A percentile compares a stretch with the other conserved stretches of the same genome.
Conservation (phyloP, 177 flowering plant species). For the Vitis hybrid region DNA sequence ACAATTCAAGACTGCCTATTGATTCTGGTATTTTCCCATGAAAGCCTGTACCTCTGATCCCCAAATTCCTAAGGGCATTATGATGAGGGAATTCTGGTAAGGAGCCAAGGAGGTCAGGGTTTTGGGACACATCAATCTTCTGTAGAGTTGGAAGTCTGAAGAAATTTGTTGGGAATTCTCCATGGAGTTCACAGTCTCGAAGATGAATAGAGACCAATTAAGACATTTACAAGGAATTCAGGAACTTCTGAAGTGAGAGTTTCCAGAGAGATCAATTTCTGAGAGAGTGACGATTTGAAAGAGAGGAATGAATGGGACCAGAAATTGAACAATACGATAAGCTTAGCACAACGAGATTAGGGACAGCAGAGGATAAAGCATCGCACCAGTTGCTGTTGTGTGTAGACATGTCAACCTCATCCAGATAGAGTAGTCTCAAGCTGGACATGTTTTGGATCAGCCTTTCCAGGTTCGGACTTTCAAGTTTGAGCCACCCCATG, state of each 20-base stretch:
- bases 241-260: background rate
- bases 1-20: background rate
- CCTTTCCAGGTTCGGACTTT: background rate
- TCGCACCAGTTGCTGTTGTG: too few species aligned
- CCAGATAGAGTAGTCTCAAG: background rate
- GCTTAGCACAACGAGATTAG: background rate
- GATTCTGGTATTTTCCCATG: background rate
- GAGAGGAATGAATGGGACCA: background rate
- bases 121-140: background rate
- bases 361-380: background rate
- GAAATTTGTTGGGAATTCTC: background rate
- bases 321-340: background rate
- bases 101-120: background rate
- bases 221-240: background rate
- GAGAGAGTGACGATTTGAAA: background rate
- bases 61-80: too few species aligned
- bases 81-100: background rate
- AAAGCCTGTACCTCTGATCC: background rate
- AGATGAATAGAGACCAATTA: background rate
- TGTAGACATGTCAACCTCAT: background rate
- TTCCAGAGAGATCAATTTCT: background rate
- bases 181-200: background rate
- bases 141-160: background rate
- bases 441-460: background rate
- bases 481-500: too few species aligned